These are phyloP conservation scores for Myxozyma kluyveri DNA, from an alignment of 805 yeast genomes.

Conservation along the genomic window DNA sequence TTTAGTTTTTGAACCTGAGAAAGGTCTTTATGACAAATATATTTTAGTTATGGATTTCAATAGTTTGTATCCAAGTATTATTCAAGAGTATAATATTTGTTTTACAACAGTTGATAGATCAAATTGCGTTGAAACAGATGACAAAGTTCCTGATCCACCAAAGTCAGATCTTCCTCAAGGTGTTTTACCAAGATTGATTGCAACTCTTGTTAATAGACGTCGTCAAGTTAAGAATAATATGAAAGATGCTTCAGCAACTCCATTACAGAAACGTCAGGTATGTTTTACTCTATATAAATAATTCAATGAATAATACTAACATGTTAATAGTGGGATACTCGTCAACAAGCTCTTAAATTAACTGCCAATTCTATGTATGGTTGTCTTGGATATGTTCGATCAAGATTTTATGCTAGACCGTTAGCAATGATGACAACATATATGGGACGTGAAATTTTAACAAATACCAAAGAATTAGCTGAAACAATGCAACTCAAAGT, in stretches of 20 bases:
- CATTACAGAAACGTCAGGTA: constrained; percentile 47
- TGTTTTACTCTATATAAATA: no score
- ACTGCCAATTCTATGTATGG: constrained; percentile 99
- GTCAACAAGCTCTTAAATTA: constrained; percentile 91
- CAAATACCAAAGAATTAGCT: constrained; percentile 89
- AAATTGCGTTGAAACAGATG: constrained; percentile 44
- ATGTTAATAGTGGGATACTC: constrained; percentile 75
- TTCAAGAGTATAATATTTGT: constrained; percentile 95
- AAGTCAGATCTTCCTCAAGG: constrained; percentile 60
- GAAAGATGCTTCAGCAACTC: constrained; percentile 66
- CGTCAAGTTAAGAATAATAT: constrained; percentile 84
- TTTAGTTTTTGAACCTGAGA: constrained; percentile 93
- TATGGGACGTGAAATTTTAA: constrained; percentile 91
- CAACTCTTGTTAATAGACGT: constrained; percentile 84
- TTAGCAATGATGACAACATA: constrained; percentile 92
- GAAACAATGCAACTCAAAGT: constrained; percentile 80
- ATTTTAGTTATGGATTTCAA: constrained; percentile 97
- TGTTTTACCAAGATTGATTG: constrained; percentile 79
- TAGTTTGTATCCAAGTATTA: constrained; percentile 93
- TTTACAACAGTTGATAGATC: constrained; percentile 88
- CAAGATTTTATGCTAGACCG: constrained; percentile 94
- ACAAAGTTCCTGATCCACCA: constrained; percentile 70
- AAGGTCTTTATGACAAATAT: constrained; percentile 85
- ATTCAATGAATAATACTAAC: background rate
- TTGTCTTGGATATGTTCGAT: constrained; percentile 87